Evolutionary conservation across 176 grass and related monocot species (phyloP).

Genomic region (Pontederia crassipes): DNA sequence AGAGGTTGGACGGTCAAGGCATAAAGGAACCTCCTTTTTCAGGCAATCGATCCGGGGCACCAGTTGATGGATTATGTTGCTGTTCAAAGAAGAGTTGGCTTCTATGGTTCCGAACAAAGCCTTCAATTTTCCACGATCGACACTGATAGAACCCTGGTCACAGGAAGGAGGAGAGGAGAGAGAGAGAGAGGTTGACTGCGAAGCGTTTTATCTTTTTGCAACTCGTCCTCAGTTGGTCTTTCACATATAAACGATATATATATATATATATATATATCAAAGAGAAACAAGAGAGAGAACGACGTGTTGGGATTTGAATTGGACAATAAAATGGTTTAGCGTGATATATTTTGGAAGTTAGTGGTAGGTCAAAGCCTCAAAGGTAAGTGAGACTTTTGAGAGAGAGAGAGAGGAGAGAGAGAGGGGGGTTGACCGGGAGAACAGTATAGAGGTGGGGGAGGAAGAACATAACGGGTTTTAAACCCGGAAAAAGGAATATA

Average conservation of each 20-base stretch:
- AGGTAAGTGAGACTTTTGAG: background rate
- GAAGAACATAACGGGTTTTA: too few relatives aligned
- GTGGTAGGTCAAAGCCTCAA: background rate
- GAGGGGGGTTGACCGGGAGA: background rate
- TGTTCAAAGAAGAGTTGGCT: background rate
- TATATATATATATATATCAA: too few relatives aligned
- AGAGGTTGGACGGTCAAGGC: background rate
- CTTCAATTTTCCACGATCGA: too few relatives aligned
- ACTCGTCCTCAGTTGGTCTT: too few relatives aligned
- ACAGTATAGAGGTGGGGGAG: background rate
- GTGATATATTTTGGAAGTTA: background rate
- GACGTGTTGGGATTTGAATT: too few relatives aligned
- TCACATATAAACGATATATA: too few relatives aligned
- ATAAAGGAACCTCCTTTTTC: background rate
- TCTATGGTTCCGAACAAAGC: background rate
- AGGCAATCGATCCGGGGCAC: background rate
- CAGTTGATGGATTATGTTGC: background rate
- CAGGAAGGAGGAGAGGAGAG: too few relatives aligned
- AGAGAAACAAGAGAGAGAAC: too few relatives aligned
- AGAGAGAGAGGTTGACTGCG: too few relatives aligned
- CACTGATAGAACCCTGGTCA: too few relatives aligned
- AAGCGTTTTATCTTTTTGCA: too few relatives aligned
- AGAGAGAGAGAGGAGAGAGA: background rate
- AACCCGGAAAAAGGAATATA: too few relatives aligned
- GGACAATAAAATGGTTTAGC: background rate